Evolutionary conservation across 345 rosid species (phyloP).

Genomic region (Acer yangbiense): DNA sequence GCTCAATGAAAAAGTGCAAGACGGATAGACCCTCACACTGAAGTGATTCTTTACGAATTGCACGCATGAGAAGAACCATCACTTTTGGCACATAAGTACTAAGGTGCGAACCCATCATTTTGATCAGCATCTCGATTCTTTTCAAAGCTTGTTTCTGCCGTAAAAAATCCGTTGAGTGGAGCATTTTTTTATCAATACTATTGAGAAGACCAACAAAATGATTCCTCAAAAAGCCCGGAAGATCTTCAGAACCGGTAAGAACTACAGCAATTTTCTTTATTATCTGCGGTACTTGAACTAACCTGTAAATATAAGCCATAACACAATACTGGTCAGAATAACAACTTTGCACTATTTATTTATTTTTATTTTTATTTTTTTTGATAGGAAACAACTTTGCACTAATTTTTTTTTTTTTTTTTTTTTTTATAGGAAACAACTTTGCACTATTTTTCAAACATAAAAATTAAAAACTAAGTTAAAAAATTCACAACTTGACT

Average conservation of each 20-base stretch:
- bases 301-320: conserved; percentile 50
- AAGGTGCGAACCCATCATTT: conserved; percentile 89
- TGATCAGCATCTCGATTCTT: conserved; percentile 86
- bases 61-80: conserved; percentile 97
- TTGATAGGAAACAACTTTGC: conserved; percentile 3
- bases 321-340: neutral
- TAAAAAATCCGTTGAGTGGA: conserved; percentile 67
- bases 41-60: conserved; percentile 77
- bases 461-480: neutral
- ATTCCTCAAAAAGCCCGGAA: conserved; percentile 81
- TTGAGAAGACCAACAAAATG: conserved; percentile 98
- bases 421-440: neutral
- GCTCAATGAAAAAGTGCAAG: conserved; percentile 77
- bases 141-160: conserved; percentile 89
- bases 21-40: conserved; percentile 87
- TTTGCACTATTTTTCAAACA: conserved; percentile 1
- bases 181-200: conserved; percentile 90
- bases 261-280: conserved; percentile 78
- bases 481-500: neutral
- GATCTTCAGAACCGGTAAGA: conserved; percentile 77
- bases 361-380: neutral
- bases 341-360: conserved; percentile 16
- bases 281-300: conserved; percentile 74
- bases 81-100: conserved; percentile 90
- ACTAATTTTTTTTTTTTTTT: neutral